phyloP scores from a whole-genome alignment of 2,329 filamentous ascomycete genomes.

The Teratosphaeria epicoccoides region DNA sequence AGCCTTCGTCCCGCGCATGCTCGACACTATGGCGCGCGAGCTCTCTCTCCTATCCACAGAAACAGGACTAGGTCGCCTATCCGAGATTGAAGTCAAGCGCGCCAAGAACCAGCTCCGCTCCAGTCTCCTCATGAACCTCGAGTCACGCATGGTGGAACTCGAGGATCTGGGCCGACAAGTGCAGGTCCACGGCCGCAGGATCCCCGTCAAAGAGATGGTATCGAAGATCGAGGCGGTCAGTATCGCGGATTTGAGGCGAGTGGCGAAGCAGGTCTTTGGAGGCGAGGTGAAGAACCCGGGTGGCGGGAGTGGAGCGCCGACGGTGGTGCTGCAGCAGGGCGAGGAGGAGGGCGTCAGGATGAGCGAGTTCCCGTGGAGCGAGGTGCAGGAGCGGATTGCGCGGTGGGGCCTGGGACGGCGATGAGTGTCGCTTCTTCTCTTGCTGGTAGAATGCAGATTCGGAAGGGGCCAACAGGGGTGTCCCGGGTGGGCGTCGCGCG shows the following conservation, averaged over 20 bases:
- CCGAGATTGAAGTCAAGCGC: slow-evolving; percentile 68
- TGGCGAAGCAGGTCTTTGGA: slow-evolving; percentile 67
- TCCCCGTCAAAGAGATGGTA: slow-evolving; percentile 91
- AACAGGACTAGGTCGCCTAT: slow-evolving; percentile 61
- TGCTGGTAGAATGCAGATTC: no score
- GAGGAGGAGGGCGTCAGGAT: slow-evolving; percentile 59
- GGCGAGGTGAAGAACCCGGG: slow-evolving; percentile 68
- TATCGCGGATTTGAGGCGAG: slow-evolving; percentile 66
- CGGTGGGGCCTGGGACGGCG: slow-evolving; percentile 68
- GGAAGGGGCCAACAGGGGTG: no score
- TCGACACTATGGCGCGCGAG: slow-evolving; percentile 91
- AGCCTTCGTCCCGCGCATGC: slow-evolving; percentile 66
- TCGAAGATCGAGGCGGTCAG: slow-evolving; percentile 71
- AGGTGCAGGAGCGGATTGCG: slow-evolving; percentile 78
- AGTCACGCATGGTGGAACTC: slow-evolving; percentile 92
- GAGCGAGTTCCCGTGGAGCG: slow-evolving; percentile 67
- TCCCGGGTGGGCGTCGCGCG: no score
- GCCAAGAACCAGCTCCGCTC: slow-evolving; percentile 95
- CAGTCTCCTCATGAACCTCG: slow-evolving; percentile 90
- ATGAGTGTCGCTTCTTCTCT: slow-evolving; percentile 25
- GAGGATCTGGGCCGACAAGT: slow-evolving; percentile 92
- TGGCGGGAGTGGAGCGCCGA: slow-evolving; percentile 73
- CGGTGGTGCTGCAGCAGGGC: slow-evolving; percentile 88
- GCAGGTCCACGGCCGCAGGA: slow-evolving; percentile 88
- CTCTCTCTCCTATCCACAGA: slow-evolving; percentile 68